phyloP scores from a whole-genome alignment of 2,329 filamentous ascomycete genomes.

The Pezicula radicicola region DNA sequence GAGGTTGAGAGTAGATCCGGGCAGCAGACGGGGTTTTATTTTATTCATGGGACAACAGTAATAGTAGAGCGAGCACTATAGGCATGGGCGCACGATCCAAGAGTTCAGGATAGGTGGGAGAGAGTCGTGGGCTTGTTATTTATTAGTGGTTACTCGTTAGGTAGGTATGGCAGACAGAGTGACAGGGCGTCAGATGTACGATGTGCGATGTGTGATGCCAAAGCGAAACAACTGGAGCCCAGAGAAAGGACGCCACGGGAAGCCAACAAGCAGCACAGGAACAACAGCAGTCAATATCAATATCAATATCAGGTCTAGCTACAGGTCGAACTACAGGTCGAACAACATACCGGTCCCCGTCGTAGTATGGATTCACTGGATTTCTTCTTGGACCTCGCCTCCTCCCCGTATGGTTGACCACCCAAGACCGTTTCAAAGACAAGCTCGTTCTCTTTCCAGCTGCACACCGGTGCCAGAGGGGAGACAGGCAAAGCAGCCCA shows the following conservation, averaged over 20 bases:
- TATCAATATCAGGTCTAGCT: no score
- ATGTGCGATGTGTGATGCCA: neutral
- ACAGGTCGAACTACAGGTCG: no score
- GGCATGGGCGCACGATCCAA: neutral
- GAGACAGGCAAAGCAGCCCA: neutral
- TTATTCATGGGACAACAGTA: neutral
- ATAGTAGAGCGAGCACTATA: neutral
- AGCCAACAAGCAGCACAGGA: neutral
- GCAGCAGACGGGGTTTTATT: slow-evolving; percentile 1
- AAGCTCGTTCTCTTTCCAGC: neutral
- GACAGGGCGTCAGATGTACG: neutral
- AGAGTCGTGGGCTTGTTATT: neutral
- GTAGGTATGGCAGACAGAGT: neutral
- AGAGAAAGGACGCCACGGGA: neutral
- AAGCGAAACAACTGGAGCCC: neutral
- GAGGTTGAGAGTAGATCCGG: neutral
- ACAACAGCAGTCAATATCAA: no score
- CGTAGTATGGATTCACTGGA: no score
- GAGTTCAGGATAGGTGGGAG: slow-evolving; percentile 1
- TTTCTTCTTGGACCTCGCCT: no score
- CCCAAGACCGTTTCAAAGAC: neutral
- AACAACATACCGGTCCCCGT: no score
- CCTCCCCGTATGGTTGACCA: no score
- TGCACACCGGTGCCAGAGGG: neutral
- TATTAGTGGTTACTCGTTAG: neutral